Conservation (phyloP, 164 flowering plant species). For the Macadamia integrifolia region DNA sequence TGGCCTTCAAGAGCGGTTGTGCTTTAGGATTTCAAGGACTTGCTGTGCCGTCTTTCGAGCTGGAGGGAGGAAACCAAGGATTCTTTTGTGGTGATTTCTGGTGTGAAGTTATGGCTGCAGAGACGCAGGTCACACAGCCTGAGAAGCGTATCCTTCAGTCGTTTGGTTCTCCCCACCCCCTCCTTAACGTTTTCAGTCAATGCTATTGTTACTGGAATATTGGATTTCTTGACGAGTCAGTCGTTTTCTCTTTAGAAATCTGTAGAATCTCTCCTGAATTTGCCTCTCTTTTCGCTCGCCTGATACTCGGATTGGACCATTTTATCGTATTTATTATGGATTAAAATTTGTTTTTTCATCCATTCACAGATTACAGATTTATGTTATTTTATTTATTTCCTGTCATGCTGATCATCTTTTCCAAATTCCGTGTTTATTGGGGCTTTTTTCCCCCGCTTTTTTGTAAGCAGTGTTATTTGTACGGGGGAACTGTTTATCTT, state of each 20-base stretch:
- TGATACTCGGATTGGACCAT: too few relatives aligned
- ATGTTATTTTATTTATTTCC: too few relatives aligned
- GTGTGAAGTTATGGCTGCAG: slow-evolving; percentile 35
- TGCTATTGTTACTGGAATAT: not conserved
- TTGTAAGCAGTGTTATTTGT: too few relatives aligned
- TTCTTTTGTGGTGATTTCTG: slow-evolving; percentile 32
- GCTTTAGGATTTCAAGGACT: not conserved
- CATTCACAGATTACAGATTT: too few relatives aligned
- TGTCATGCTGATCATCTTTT: too few relatives aligned
- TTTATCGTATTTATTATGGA: too few relatives aligned
- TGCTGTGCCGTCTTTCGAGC: slow-evolving; percentile 15
- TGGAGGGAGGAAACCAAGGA: slow-evolving; percentile 28
- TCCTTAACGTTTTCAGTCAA: not conserved
- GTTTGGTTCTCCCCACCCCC: not conserved
- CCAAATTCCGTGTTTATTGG: too few relatives aligned
- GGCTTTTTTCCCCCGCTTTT: too few relatives aligned
- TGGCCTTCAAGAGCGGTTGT: not conserved
- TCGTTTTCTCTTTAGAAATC: not conserved
- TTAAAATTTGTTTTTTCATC: too few relatives aligned
- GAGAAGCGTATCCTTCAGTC: slow-evolving; percentile 31
- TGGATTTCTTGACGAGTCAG: not conserved
- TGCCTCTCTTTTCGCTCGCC: not conserved
- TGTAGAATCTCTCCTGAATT: not conserved
- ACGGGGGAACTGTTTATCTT: too few relatives aligned
- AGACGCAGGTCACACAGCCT: slow-evolving; percentile 17